A percentile compares a stretch with the other conserved stretches of the same genome.
phyloP scores from a whole-genome alignment of 148 eudicot species.

The Rhododendron simsii region DNA sequence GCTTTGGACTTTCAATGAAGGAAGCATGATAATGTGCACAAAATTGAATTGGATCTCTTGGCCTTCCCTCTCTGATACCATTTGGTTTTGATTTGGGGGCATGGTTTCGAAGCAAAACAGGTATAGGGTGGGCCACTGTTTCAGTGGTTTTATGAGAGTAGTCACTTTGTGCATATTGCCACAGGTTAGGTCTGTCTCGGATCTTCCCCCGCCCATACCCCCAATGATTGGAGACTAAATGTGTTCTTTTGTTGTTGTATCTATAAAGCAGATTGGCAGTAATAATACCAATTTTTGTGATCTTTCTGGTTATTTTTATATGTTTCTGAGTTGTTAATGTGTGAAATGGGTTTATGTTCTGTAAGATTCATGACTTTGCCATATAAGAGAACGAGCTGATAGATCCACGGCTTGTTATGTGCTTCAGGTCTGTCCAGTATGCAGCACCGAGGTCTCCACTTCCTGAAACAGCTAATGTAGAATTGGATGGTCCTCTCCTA shows the following conservation, averaged over 20 bases:
- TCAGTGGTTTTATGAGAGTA: too few relatives aligned
- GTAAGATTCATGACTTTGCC: not conserved
- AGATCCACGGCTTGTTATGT: not conserved
- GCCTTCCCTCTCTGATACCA: too few relatives aligned
- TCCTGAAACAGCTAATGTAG: constrained; percentile 41
- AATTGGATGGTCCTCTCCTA: constrained; percentile 3
- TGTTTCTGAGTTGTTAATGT: not conserved
- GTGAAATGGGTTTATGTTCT: not conserved
- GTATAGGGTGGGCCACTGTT: too few relatives aligned
- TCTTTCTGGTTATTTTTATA: not conserved
- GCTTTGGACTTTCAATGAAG: too few relatives aligned
- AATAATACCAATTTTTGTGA: not conserved
- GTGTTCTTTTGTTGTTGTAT: not conserved
- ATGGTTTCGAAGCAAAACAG: too few relatives aligned
- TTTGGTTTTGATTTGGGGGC: too few relatives aligned
- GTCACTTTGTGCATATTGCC: too few relatives aligned
- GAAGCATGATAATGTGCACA: too few relatives aligned
- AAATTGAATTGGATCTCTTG: too few relatives aligned
- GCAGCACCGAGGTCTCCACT: constrained; percentile 73
- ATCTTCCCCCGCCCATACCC: too few relatives aligned
- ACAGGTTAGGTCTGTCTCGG: too few relatives aligned
- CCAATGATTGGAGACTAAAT: too few relatives aligned
- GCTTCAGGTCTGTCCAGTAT: constrained; percentile 75
- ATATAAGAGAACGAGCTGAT: not conserved
- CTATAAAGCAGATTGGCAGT: not conserved